Conservation (phyloP, 257 asterid species). For the Lantana camara region DNA sequence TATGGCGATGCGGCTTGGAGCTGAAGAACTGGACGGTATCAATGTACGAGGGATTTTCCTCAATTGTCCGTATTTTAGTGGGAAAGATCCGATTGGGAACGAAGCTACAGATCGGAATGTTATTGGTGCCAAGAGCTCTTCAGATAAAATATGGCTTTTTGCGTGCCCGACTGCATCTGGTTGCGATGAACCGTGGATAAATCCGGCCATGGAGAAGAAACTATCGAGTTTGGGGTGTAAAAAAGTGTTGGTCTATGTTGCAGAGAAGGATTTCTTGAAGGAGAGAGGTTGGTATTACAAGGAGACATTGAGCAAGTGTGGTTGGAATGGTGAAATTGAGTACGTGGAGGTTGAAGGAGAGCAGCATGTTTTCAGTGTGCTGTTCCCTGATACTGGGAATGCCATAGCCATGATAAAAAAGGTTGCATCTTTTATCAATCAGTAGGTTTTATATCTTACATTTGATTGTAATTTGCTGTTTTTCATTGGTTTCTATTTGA, state of each 20-base stretch:
- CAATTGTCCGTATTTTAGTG: slow-evolving; percentile 57
- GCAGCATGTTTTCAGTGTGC: slow-evolving; percentile 48
- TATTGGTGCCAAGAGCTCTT: not conserved
- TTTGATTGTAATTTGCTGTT: not conserved
- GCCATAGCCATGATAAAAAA: slow-evolving; percentile 36
- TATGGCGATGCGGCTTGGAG: slow-evolving; percentile 43
- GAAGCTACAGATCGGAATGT: slow-evolving; percentile 1
- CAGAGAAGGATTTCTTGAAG: slow-evolving; percentile 39
- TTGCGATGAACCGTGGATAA: slow-evolving; percentile 47
- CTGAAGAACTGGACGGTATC: slow-evolving; percentile 32
- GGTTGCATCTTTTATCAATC: slow-evolving; percentile 34
- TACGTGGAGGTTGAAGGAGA: slow-evolving; percentile 48
- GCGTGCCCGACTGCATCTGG: slow-evolving; percentile 33
- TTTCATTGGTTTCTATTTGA: too few relatives aligned
- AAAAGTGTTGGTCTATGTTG: slow-evolving; percentile 48
- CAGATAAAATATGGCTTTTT: slow-evolving; percentile 30
- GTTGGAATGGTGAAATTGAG: slow-evolving; percentile 50
- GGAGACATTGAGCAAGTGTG: slow-evolving; percentile 35
- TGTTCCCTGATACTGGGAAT: slow-evolving; percentile 33
- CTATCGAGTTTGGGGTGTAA: slow-evolving; percentile 39
- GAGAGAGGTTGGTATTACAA: slow-evolving; percentile 45
- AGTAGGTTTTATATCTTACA: not conserved
- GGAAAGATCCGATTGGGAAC: slow-evolving; percentile 41
- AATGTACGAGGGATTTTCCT: slow-evolving; percentile 46
- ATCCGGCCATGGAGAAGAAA: slow-evolving; percentile 45